These are phyloP conservation scores for Kitagawia praeruptora DNA, from an alignment of 129 eudicot species.

Conservation along the genomic window DNA sequence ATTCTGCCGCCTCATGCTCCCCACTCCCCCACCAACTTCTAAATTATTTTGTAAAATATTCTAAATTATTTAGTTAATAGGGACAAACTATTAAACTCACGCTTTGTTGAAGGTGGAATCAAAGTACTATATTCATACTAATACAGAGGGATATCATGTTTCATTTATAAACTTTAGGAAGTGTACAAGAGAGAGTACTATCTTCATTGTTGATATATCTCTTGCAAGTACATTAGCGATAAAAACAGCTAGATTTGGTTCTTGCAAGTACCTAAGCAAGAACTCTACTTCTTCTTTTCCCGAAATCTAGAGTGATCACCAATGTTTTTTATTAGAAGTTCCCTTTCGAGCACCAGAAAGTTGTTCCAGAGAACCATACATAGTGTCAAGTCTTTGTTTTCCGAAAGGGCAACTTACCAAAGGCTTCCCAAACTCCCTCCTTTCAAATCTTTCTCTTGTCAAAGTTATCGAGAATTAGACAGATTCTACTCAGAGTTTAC, in stretches of 20 bases:
- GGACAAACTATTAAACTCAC: neutral
- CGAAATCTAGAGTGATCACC: neutral
- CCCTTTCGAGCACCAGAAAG: slow-evolving; percentile 43
- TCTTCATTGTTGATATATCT: neutral
- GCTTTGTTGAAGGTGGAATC: neutral
- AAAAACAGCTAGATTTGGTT: neutral
- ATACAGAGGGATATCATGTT: neutral
- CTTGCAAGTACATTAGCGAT: neutral
- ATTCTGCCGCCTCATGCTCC: neutral
- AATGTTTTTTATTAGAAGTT: slow-evolving; percentile 13
- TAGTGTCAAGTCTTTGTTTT: slow-evolving; percentile 39
- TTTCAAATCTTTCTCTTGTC: slow-evolving; percentile 35
- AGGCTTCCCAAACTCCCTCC: slow-evolving; percentile 50
- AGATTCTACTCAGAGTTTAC: slow-evolving; percentile 23
- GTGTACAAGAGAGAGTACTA: neutral
- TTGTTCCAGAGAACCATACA: slow-evolving; percentile 33
- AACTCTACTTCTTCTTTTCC: neutral
- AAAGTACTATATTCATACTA: neutral
- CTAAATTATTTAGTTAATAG: neutral
- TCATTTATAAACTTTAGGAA: neutral
- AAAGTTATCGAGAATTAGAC: slow-evolving; percentile 20
- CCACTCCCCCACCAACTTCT: neutral
- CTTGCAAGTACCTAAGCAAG: neutral
- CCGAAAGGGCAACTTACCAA: slow-evolving; percentile 27
- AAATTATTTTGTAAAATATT: neutral